Conservation (phyloP, 1,284 basidiomycete species). For the Waitea zeae region DNA sequence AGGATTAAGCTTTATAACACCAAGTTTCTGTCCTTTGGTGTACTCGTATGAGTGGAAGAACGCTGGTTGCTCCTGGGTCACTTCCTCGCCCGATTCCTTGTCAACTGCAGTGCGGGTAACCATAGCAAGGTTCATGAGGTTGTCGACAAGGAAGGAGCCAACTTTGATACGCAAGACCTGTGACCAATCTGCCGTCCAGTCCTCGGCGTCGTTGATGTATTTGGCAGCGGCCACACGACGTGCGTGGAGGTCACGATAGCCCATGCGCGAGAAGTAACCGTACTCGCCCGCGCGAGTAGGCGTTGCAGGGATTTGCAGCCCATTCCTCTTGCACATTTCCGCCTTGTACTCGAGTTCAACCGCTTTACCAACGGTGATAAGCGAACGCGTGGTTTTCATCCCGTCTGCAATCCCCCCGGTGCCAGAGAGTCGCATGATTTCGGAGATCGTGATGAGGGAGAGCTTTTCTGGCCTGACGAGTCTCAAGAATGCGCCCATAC, state of each 20-base stretch:
- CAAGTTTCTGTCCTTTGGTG: constrained; percentile 79
- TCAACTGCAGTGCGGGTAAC: constrained; percentile 49
- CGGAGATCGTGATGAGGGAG: constrained; percentile 81
- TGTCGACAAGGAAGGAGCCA: constrained; percentile 73
- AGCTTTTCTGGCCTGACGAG: constrained; percentile 68
- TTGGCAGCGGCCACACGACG: constrained; percentile 46
- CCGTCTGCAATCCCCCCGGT: constrained; percentile 67
- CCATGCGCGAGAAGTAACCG: constrained; percentile 36
- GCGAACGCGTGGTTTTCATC: constrained; percentile 80
- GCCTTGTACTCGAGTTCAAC: constrained; percentile 84
- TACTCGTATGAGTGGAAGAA: constrained; percentile 93
- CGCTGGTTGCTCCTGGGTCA: constrained; percentile 78
- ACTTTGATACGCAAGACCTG: constrained; percentile 62
- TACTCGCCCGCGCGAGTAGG: constrained; percentile 3
- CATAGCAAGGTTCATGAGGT: constrained; percentile 70
- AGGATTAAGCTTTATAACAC: constrained; percentile 81
- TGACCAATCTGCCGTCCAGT: constrained; percentile 73
- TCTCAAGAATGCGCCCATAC: constrained; percentile 48
- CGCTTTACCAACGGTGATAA: constrained; percentile 71
- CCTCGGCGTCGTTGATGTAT: constrained; percentile 43
- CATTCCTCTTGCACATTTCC: constrained; percentile 56
- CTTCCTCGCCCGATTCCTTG: constrained; percentile 32
- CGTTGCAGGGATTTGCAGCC: constrained; percentile 32
- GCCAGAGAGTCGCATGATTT: constrained; percentile 75
- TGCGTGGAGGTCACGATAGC: constrained; percentile 38